Evolutionary conservation across 768 basidiomycete genomes (phyloP).

Genomic region (Xanthoconium stramineum): DNA sequence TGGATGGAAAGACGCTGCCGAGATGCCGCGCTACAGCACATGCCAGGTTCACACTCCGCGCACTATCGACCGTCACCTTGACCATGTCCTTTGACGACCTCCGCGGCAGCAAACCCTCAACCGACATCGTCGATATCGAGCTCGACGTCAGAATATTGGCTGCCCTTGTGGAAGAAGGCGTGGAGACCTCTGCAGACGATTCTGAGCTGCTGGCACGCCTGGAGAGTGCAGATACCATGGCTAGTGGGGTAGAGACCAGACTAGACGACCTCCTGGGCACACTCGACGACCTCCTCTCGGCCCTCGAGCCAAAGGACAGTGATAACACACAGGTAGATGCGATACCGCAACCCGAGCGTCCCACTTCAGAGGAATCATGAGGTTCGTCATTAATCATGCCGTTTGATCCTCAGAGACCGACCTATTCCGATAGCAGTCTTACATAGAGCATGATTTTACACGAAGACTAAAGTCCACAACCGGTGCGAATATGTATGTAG

Average conservation of each 20-base stretch:
- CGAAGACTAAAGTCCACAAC: slow-evolving; percentile 8
- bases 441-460: slow-evolving; percentile 16
- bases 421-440: neutral
- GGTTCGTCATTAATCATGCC: slow-evolving; percentile 8
- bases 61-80: slow-evolving; percentile 8
- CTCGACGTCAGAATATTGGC: slow-evolving; percentile 36
- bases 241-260: slow-evolving; percentile 56
- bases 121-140: slow-evolving; percentile 24
- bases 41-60: slow-evolving; percentile 16
- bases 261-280: slow-evolving; percentile 60
- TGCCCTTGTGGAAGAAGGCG: slow-evolving; percentile 28
- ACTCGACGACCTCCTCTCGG: slow-evolving; percentile 51
- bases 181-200: slow-evolving; percentile 34
- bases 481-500: slow-evolving; percentile 9
- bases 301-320: slow-evolving; percentile 34
- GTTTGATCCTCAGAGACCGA: neutral
- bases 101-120: slow-evolving; percentile 9
- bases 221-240: slow-evolving; percentile 56
- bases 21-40: slow-evolving; percentile 20
- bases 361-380: slow-evolving; percentile 7
- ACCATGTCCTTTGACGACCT: slow-evolving; percentile 29
- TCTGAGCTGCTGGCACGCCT: slow-evolving; percentile 52
- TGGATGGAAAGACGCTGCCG: slow-evolving; percentile 8
- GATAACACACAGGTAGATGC: neutral
- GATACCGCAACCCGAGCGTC: neutral